phyloP scores from a whole-genome alignment of 257 asterid genomes.

The Vinca minor region DNA sequence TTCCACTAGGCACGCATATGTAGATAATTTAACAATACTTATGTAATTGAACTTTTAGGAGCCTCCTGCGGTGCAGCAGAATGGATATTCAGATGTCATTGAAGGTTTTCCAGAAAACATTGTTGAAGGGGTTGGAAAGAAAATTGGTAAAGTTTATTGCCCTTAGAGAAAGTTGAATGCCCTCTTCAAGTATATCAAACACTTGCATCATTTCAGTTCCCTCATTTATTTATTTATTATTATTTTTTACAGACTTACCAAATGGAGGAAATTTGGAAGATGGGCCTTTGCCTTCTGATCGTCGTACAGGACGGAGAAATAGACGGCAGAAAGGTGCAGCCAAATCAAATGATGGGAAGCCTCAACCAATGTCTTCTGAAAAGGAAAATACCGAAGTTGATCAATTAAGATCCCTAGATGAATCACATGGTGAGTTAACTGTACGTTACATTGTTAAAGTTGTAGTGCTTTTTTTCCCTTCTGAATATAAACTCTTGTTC shows the following conservation, averaged over 20 bases:
- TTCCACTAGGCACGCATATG: not conserved
- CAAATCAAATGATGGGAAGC: conserved; percentile 38
- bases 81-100: conserved; percentile 24
- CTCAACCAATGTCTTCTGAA: conserved; percentile 31
- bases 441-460: conserved; percentile 5
- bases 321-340: conserved; percentile 50
- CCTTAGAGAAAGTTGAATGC: not conserved
- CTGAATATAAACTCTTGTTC: no score
- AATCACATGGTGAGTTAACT: conserved; percentile 40
- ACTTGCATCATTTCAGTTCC: not conserved
- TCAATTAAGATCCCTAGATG: conserved; percentile 30
- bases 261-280: conserved; percentile 47
- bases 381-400: conserved; percentile 46
- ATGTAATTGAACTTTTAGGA: conserved; percentile 26
- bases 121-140: conserved; percentile 30
- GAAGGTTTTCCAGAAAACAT: conserved; percentile 29
- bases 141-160: conserved; percentile 30
- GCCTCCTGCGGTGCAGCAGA: conserved; percentile 34
- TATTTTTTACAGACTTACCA: conserved; percentile 31
- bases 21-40: not conserved
- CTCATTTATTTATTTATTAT: conserved; percentile 15
- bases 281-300: conserved; percentile 39
- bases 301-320: conserved; percentile 62
- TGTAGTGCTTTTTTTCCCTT: not conserved
- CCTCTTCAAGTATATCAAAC: conserved; percentile 3